Percentiles rank a stretch among this genome's conserved stretches.
phyloP scores from a whole-genome alignment of 257 asterid species.

The Penstemon newberryi region DNA sequence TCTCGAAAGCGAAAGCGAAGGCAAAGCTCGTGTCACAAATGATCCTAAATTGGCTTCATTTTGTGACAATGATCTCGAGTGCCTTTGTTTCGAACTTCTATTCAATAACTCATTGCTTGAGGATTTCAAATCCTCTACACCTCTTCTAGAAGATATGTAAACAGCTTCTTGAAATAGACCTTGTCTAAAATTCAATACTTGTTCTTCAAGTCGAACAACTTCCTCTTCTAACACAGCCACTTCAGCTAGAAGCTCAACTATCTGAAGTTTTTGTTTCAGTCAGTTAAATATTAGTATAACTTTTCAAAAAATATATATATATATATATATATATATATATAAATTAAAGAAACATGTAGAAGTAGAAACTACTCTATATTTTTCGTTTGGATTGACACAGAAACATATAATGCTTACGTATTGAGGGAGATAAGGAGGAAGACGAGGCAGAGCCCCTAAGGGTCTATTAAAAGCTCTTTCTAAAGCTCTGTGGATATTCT shows the following conservation, averaged over 20 bases:
- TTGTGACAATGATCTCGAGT: constrained; percentile 64
- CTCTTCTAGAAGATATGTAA: constrained; percentile 44
- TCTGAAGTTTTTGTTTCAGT: constrained; percentile 35
- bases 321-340: too few species aligned
- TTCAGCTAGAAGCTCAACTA: constrained; percentile 90
- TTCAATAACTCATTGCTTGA: constrained; percentile 17
- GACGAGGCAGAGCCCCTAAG: constrained; percentile 86
- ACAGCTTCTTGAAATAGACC: constrained; percentile 73
- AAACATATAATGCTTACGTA: constrained; percentile 38
- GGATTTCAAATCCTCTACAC: constrained; percentile 25
- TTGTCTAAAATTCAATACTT: constrained; percentile 60
- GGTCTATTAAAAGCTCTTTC: constrained; percentile 86
- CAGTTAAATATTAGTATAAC: too few species aligned
- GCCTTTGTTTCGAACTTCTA: constrained; percentile 40
- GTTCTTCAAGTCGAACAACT: constrained; percentile 81
- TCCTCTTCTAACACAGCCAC: constrained; percentile 97
- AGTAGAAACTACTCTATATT: too few species aligned
- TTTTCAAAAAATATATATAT: too few species aligned
- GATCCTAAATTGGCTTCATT: constrained; percentile 47
- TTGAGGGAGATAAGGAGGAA: constrained; percentile 92
- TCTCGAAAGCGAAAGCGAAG: constrained; percentile 45
- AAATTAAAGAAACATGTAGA: too few species aligned
- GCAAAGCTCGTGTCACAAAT: constrained; percentile 30
- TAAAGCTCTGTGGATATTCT: constrained; percentile 82
- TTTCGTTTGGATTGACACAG: too few species aligned